phyloP scores from a whole-genome alignment of 2,329 filamentous ascomycete genomes.

The Penicillium sp. region DNA sequence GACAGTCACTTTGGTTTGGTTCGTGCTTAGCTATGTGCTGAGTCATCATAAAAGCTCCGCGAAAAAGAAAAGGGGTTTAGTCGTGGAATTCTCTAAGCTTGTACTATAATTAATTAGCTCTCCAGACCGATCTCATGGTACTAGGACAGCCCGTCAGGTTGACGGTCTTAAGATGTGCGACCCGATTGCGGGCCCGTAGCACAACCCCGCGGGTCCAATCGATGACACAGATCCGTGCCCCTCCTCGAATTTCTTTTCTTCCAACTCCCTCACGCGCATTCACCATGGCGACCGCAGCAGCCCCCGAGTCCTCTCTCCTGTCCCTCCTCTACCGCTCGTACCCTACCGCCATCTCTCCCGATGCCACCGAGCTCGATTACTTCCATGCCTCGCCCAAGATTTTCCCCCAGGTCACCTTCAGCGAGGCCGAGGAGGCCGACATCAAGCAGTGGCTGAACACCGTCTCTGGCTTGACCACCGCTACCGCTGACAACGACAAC shows the following conservation, averaged over 20 bases:
- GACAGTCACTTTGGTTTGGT: too few relatives aligned
- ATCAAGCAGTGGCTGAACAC: slow-evolving; percentile 87
- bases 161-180: slow-evolving; percentile 18
- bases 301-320: slow-evolving; percentile 45
- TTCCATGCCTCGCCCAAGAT: slow-evolving; percentile 59
- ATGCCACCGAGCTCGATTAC: slow-evolving; percentile 46
- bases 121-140: slow-evolving; percentile 2
- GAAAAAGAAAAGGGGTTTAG: slow-evolving; percentile 4
- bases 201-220: slow-evolving; percentile 27
- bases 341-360: slow-evolving; percentile 39
- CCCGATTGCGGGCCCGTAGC: slow-evolving; percentile 26
- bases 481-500: slow-evolving; percentile 52
- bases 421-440: slow-evolving; percentile 77
- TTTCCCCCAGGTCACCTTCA: slow-evolving; percentile 70
- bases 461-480: slow-evolving; percentile 66
- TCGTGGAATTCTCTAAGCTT: background rate
- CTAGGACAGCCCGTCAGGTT: slow-evolving; percentile 20
- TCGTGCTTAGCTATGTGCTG: slow-evolving; percentile 3
- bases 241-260: slow-evolving; percentile 31
- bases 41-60: slow-evolving; percentile 10
- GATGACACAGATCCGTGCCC: slow-evolving; percentile 28
- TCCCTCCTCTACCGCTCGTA: slow-evolving; percentile 48
- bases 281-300: slow-evolving; percentile 34
- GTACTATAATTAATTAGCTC: background rate
- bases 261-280: slow-evolving; percentile 26